Evolutionary conservation across 2,329 filamentous ascomycete genomes (phyloP), one percentile per base, ranked within the genome.

Genomic region (Pezicula carpinea): DNA sequence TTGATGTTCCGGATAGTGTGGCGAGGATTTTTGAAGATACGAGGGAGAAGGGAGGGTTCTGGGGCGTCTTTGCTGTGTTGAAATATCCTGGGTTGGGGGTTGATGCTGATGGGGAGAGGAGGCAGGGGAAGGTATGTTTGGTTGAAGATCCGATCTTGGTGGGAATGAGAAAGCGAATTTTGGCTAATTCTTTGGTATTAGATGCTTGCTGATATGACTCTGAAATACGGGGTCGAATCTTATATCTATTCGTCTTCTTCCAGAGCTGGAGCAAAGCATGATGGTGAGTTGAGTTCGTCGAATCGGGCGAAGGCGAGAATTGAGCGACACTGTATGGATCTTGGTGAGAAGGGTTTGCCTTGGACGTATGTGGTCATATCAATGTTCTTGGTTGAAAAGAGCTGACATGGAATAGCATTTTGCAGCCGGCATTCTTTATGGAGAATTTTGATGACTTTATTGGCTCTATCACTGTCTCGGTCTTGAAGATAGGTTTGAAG

Each of bases 191-290:
- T 21, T 18, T 21, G n/a, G 19, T 31, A 19, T 17, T 42, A 51
- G 49, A 22, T 52, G 33, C 33, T 55, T 4, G 54, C 49, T 17
- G 49, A 53, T 46, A 35, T 57, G 4, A 47, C 51, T 5, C 44
- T 53, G 7, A 22, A 52, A 32, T 55, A 42, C 42, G 34, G 34
- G 1, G 77, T 85, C 33, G 65, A 72, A 47, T 72, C 79, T 55
- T 83, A 85, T 55, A 72, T 86, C 34, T 85, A 84, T 65, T 76
- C 72, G 22, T 79, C 74, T 42, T 77, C 83, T 21, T 81, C 85
- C 49, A 76, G 82, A 23, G 77, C 78, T 39, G 80, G 81, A 29
- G 49, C 53, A 15, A 59, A 60, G 3, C 66, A 71, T 43, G 69
- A 69, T 8, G 66, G 68, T 48, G 47, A 64, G 1, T 65, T 80